Evolutionary conservation across 2,329 filamentous ascomycete species (phyloP), one percentile per base, ranked within the genome.

Genomic region (Xylaria sp.): DNA sequence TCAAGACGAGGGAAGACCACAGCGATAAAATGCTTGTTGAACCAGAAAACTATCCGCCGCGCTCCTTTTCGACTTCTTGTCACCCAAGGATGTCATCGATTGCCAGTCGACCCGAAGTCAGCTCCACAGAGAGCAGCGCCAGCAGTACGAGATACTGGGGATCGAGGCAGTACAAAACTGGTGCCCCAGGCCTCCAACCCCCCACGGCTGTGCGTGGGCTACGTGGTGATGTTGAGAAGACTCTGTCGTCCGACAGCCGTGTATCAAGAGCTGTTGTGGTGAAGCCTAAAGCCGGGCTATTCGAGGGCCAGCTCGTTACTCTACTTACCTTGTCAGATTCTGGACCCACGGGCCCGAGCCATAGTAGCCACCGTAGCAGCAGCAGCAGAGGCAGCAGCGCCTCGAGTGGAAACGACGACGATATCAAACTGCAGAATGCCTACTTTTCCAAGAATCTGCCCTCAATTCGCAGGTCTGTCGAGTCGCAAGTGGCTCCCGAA

Each of bases 281-380:
- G 19, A 75, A 71, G 35, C 80, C 80, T 16, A 78, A 75, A 59
- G 79, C 80, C 8, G 80, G 80, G 7, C 74, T 77, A 11, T 77
- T 83, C 52, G 79, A 83, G 62, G 79, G 76, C 11, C 78, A 78
- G 61, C 69, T 78, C 37, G 76, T 82, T 35, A 80, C 78, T 46
- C 74, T 82, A 55, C 64, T 82, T 65, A 78, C 75, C 19, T 68
- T 81, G 13, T 58, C 69, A 55, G 69, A 70, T 60, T 67, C 68
- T 39, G 61, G 66, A n/a, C 66, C 69, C 5, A 64, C 64, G 42
- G 67, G 66, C 35, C 63, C 67, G n/a, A 54, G 54, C 42, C 54
- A 44, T 49, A 57, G 49, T 23, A 37, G 44, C 23, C 23, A 51
- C 11, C 13, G 49, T 34, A 51, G 23, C 11, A 51, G 23, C 13